Evolutionary conservation across 345 rosid species (phyloP), one percentile per base, ranked within the genome.

Genomic region (Eucalyptus albens): DNA sequence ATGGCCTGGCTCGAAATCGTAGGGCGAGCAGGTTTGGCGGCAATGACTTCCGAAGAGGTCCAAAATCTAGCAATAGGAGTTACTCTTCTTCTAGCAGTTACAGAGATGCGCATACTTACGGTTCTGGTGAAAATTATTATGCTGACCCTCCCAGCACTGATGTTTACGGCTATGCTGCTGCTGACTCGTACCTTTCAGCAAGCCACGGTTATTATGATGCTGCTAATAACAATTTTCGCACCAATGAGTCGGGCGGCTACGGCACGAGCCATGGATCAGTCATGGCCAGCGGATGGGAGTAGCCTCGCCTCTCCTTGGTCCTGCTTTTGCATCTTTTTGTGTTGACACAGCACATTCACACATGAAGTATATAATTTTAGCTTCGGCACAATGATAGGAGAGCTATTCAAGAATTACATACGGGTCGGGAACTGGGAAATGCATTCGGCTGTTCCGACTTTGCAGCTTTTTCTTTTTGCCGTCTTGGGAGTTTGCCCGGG

Each of bases 261-360:
- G 88, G 67, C 24, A 60, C 9, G 11, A 65, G 89, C 50, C 65
- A 92, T 29, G 92, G 60, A n/a, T 72, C 92, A 3, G 55, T 93
- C 9, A 55, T 88, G 40, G 93, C 93, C 6, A 88, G 87, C 15
- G 94, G 93, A 31, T 95, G 95, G 95, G 95, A 93, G 62, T 93
- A 93, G 50, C 67, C 40, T 31, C 15, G 12, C 56, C 51, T 50
- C 15, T 1, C 53, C 50, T 42, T 0, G 33, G 16, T 65, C 37
- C 50, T 7, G 5, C 2, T 87, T 87, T 47, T 44, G 37, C n/a
- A 29, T 50, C 56, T 49, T 49, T 40, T 69, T 45, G 89, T 49
- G 47, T 77, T 40, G 85, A 77, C 47, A 40, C 85, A 4, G 85
- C 85, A 40, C 47, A 11, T 77, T 77, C 47, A 21, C 47, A 10